Conservation (phyloP, 2,329 filamentous ascomycete species). For the Fonsecaea nubica region DNA sequence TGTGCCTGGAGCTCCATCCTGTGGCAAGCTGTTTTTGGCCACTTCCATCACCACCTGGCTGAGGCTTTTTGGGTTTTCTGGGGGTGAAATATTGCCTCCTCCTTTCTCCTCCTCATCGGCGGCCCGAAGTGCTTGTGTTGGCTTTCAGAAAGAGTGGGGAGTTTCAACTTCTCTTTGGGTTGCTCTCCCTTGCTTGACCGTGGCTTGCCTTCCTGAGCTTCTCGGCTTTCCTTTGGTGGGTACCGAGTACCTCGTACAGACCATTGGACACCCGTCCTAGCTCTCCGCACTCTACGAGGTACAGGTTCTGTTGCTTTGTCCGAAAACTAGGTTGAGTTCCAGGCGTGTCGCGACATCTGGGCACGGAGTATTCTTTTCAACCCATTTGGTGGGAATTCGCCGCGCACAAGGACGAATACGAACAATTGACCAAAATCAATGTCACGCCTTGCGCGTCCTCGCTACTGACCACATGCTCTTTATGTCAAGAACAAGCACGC, state of each 20-base stretch:
- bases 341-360: background rate
- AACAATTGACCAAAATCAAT: background rate
- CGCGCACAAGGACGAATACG: background rate
- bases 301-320: background rate
- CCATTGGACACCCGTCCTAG: background rate
- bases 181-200: background rate
- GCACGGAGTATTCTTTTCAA: background rate
- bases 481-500: background rate
- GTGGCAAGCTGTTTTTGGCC: background rate
- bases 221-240: background rate
- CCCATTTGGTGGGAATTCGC: background rate
- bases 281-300: background rate
- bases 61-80: background rate
- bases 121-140: conserved; percentile 9
- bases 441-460: background rate
- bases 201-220: conserved; percentile 11
- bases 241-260: too few relatives aligned
- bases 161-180: background rate
- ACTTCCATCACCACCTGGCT: conserved; percentile 7
- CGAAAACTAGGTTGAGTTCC: background rate
- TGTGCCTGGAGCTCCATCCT: conserved; percentile 2
- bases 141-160: conserved; percentile 14
- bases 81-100: background rate
- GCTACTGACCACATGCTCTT: background rate
- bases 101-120: background rate